Percentiles rank a stretch among this genome's conserved stretches.
Conservation (phyloP, 345 rosid species). For the Lagerstroemia speciosa region DNA sequence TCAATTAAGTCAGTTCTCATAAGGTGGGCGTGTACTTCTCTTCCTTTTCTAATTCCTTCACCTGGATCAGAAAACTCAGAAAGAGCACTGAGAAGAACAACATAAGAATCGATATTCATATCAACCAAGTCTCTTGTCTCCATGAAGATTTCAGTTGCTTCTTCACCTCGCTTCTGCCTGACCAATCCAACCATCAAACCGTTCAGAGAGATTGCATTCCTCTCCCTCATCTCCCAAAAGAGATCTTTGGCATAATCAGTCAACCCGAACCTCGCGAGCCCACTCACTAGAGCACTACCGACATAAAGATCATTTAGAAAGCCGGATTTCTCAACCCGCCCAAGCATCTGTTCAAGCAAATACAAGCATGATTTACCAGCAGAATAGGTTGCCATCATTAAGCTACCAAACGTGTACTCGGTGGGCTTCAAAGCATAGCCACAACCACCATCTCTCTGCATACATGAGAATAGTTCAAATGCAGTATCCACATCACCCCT, state of each 20-base stretch:
- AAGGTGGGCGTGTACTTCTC: conserved; percentile 73
- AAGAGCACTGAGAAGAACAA: conserved; percentile 65
- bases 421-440: conserved; percentile 40
- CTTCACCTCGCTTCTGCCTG: conserved; percentile 58
- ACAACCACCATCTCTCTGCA: conserved; percentile 37
- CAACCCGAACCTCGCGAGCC: conserved; percentile 60
- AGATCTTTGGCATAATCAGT: conserved; percentile 46
- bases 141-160: conserved; percentile 50
- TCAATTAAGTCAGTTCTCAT: conserved; percentile 44
- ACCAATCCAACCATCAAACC: conserved; percentile 84
- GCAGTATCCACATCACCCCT: conserved; percentile 41
- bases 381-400: conserved; percentile 60
- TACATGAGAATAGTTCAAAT: conserved; percentile 49
- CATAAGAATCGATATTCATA: conserved; percentile 51
- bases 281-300: conserved; percentile 80
- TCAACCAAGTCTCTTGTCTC: conserved; percentile 43
- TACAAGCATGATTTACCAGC: conserved; percentile 31
- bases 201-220: conserved; percentile 68
- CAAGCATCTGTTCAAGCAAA: conserved; percentile 69
- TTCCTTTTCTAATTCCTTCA: conserved; percentile 64
- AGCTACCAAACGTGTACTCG: conserved; percentile 85
- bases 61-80: conserved; percentile 42
- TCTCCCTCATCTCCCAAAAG: conserved; percentile 49
- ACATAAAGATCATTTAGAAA: conserved; percentile 62
- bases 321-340: conserved; percentile 55